A percentile compares a stretch with the other conserved stretches of the same genome.
phyloP scores from a whole-genome alignment of 306 rosid species.

The Vicia villosa region DNA sequence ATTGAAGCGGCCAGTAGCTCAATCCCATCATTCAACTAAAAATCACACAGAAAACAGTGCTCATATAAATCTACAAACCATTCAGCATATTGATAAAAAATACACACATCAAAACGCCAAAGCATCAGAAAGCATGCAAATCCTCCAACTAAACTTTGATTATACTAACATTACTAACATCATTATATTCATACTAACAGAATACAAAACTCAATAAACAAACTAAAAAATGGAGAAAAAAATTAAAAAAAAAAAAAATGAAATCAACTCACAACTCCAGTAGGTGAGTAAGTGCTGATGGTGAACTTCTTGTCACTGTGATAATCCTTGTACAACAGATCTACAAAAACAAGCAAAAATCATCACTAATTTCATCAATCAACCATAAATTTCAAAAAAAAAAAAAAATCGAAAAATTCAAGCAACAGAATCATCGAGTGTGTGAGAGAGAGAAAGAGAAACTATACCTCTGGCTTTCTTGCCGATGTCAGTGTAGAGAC shows the following conservation, averaged over 20 bases:
- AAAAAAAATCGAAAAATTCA: not conserved
- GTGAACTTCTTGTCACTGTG: constrained; percentile 92
- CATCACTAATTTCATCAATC: constrained; percentile 42
- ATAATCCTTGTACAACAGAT: constrained; percentile 89
- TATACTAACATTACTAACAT: not conserved
- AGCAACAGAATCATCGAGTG: not conserved
- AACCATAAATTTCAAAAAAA: not conserved
- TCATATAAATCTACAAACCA: not conserved
- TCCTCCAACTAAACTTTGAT: not conserved
- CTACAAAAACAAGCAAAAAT: constrained; percentile 37
- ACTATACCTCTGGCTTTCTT: constrained; percentile 75
- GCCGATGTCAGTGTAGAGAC: constrained; percentile 94
- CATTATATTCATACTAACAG: not conserved
- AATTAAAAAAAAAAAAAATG: not conserved
- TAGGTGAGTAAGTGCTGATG: constrained; percentile 82
- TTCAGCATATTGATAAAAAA: not conserved
- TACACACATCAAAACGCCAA: not conserved
- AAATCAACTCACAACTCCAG: constrained; percentile 74
- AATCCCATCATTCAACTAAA: not conserved
- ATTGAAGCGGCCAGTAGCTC: not conserved
- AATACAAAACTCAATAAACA: not conserved
- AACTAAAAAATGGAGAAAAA: too few relatives aligned
- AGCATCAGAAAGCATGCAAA: not conserved
- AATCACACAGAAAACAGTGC: not conserved
- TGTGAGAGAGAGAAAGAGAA: not conserved